These are phyloP conservation scores for Capillidium rhysosporum DNA, from an alignment of 371 early-diverging fungal species.

Conservation along the genomic window DNA sequence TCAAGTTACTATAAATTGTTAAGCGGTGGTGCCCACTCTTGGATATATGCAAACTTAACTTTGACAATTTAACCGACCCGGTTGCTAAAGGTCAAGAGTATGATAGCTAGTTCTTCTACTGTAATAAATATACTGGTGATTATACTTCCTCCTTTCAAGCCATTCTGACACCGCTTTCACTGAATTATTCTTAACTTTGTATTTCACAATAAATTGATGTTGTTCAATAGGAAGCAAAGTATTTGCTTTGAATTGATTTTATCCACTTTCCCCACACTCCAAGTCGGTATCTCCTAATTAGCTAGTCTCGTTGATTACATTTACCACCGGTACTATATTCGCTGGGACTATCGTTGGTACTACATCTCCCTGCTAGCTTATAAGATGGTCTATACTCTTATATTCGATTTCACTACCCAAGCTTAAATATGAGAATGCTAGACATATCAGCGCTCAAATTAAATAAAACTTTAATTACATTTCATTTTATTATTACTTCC, in stretches of 20 bases:
- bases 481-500: too few relatives aligned
- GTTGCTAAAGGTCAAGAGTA: neutral
- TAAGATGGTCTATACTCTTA: neutral
- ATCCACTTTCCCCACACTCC: neutral
- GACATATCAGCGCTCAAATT: too few relatives aligned
- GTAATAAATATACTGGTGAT: neutral
- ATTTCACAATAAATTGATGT: slow-evolving; percentile 2
- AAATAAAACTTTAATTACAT: too few relatives aligned
- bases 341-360: neutral
- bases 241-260: neutral
- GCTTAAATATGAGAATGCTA: too few relatives aligned
- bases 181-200: neutral
- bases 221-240: neutral
- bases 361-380: neutral
- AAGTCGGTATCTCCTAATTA: neutral
- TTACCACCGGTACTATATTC: slow-evolving; percentile 2
- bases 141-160: neutral
- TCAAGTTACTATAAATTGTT: slow-evolving; percentile 1
- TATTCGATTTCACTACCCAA: neutral
- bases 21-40: neutral
- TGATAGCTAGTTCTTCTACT: neutral
- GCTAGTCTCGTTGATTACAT: neutral
- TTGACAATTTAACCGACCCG: neutral
- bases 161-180: neutral
- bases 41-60: neutral